A percentile compares a stretch with the other conserved stretches of the same genome.
These are phyloP conservation scores for Echinosophora koreensis DNA, from an alignment of 306 rosid genomes.

Conservation along the genomic window DNA sequence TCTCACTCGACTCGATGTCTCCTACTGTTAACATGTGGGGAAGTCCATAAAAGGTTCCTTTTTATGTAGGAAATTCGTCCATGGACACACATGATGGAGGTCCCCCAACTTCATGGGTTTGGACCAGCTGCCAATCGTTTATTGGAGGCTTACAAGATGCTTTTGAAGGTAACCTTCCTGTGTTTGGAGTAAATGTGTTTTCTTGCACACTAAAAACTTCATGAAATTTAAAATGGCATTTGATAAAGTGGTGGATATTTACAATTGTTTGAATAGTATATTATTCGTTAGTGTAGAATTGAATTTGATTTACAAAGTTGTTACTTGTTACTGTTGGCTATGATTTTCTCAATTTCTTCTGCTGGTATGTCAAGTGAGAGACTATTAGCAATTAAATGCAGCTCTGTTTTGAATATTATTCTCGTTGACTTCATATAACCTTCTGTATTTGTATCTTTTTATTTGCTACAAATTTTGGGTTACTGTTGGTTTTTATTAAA, in stretches of 20 bases:
- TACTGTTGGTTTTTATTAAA: conserved; percentile 36
- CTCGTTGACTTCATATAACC: not conserved
- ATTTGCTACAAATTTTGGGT: conserved; percentile 72
- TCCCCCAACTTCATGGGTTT: conserved; percentile 97
- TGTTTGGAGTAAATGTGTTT: conserved; percentile 7
- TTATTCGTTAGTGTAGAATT: not conserved
- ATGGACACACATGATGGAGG: conserved; percentile 99
- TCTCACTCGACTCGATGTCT: not conserved
- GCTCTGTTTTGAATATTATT: conserved; percentile 25
- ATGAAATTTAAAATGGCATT: not conserved
- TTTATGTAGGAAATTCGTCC: conserved; percentile 90
- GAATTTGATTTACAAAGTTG: not conserved
- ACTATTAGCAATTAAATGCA: conserved; percentile 8
- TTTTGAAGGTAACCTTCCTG: conserved; percentile 74
- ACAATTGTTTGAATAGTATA: not conserved
- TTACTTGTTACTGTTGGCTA: conserved; percentile 5
- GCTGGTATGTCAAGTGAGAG: not conserved
- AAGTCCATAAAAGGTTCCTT: conserved; percentile 31
- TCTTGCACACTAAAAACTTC: not conserved
- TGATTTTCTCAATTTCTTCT: conserved; percentile 5
- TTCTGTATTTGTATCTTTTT: conserved; percentile 15
- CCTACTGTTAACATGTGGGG: not conserved
- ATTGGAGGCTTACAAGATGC: conserved; percentile 96
- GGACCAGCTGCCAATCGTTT: conserved; percentile 98
- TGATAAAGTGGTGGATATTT: not conserved